phyloP scores from a whole-genome alignment of 257 asterid genomes.

The Capsicum rhomboideum region DNA sequence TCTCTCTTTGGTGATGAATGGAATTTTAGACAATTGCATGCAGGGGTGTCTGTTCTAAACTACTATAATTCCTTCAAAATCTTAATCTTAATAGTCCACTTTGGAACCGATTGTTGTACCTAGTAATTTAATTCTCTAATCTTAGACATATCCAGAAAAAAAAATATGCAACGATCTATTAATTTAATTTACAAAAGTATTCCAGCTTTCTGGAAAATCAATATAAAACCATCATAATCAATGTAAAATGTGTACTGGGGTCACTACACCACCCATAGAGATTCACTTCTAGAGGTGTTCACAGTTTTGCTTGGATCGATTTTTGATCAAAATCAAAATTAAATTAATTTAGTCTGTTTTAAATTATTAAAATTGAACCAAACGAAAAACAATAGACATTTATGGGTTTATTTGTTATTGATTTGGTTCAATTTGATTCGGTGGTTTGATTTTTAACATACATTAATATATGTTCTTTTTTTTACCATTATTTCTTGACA shows the following conservation, averaged over 20 bases:
- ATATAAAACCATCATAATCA: neutral
- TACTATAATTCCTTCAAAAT: neutral
- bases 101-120: neutral
- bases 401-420: too few relatives aligned
- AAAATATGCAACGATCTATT: too few relatives aligned
- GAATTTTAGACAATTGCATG: neutral
- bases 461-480: too few relatives aligned
- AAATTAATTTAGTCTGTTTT: too few relatives aligned
- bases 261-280: constrained; percentile 2
- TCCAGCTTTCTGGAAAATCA: neutral
- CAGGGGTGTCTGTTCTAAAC: neutral
- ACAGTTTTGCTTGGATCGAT: too few relatives aligned
- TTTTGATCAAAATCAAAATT: too few relatives aligned
- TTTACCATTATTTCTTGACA: too few relatives aligned
- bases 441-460: too few relatives aligned
- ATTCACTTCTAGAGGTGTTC: constrained; percentile 18
- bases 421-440: too few relatives aligned
- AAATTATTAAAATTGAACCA: too few relatives aligned
- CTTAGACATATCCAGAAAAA: too few relatives aligned
- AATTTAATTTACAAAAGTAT: neutral
- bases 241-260: neutral
- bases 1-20: neutral
- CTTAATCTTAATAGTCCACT: neutral
- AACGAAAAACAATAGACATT: too few relatives aligned
- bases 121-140: neutral